phyloP scores from a whole-genome alignment of 768 basidiomycete genomes.

The Russula virescens region DNA sequence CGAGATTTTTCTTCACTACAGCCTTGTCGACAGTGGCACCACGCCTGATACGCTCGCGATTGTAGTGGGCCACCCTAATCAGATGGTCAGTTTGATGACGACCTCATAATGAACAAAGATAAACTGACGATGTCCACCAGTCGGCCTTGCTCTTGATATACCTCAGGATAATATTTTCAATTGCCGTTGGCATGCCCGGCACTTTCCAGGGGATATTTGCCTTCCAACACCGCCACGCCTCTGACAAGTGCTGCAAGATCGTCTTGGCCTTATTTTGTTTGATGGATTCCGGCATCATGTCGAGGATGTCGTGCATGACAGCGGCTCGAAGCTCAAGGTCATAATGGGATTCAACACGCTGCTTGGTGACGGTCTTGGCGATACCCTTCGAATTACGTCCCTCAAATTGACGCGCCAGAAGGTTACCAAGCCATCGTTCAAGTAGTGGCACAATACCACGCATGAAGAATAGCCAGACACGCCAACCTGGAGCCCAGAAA shows the following conservation, averaged over 20 bases:
- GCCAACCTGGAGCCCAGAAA: conserved; percentile 99
- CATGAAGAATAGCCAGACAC: conserved; percentile 99
- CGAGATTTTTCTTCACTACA: conserved; percentile 98
- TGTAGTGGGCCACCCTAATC: conserved; percentile 87
- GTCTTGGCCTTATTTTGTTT: conserved; percentile 99
- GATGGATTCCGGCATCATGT: conserved; percentile 99
- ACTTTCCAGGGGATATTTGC: conserved; percentile 99
- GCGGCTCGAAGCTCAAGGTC: conserved; percentile 96
- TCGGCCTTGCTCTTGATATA: conserved; percentile 99
- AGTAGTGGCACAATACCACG: conserved; percentile 96
- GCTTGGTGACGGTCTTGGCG: conserved; percentile 98
- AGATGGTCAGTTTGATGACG: conserved; percentile 5
- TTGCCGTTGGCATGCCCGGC: conserved; percentile 98
- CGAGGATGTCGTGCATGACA: conserved; percentile 99
- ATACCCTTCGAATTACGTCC: conserved; percentile 95
- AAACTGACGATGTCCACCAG: conserved; percentile 89
- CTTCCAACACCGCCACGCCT: conserved; percentile 98
- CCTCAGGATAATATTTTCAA: conserved; percentile 97
- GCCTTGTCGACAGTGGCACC: conserved; percentile 98
- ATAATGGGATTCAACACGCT: conserved; percentile 97
- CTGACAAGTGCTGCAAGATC: conserved; percentile 94
- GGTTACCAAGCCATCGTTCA: conserved; percentile 94
- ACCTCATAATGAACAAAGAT: not conserved
- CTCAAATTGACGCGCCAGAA: conserved; percentile 97
- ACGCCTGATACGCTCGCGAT: conserved; percentile 93